Conservation (phyloP, 345 rosid species). For the Excoecaria agallocha region DNA sequence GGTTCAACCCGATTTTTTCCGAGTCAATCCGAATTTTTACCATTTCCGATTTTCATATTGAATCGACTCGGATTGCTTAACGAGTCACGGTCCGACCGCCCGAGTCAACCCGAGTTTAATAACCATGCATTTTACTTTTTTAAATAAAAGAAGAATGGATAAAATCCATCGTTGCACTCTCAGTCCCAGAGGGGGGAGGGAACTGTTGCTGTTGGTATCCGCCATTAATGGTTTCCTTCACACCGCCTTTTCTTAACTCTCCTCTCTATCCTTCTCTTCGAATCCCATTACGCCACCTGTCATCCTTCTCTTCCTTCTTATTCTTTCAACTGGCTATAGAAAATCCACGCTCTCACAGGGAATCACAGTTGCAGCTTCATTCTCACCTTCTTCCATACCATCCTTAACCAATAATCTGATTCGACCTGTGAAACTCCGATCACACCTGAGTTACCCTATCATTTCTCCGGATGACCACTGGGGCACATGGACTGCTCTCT, state of each 20-base stretch:
- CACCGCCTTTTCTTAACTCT: not conserved
- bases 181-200: not conserved
- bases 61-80: no score
- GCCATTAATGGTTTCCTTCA: not conserved
- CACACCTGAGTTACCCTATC: slow-evolving; percentile 47
- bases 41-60: no score
- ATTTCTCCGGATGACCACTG: slow-evolving; percentile 73
- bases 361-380: not conserved
- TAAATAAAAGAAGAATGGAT: no score
- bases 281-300: not conserved
- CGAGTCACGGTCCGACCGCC: no score
- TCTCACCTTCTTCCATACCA: not conserved
- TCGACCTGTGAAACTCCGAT: slow-evolving; percentile 21
- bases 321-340: not conserved
- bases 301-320: not conserved
- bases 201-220: not conserved
- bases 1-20: no score
- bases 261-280: not conserved
- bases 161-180: not conserved
- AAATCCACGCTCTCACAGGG: not conserved
- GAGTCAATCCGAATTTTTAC: no score
- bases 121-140: no score
- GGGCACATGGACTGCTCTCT: slow-evolving; percentile 74
- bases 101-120: no score
- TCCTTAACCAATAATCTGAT: not conserved